Conservation (phyloP, 768 basidiomycete species). For the Suillus brevipes region DNA sequence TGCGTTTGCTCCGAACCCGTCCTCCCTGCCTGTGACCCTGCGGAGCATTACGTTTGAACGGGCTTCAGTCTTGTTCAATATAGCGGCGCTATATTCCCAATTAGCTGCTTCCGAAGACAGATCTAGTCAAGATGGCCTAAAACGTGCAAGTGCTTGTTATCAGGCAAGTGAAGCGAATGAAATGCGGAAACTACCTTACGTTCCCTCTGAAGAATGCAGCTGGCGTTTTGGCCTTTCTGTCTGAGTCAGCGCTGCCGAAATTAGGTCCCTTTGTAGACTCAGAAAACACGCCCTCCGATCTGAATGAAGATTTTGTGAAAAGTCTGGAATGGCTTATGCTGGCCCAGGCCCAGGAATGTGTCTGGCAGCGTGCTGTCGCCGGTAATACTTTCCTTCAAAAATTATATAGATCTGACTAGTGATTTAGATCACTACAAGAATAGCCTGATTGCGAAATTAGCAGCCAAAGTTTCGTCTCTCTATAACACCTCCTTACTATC, state of each 20-base stretch:
- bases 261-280: conserved; percentile 47
- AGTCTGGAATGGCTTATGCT: conserved; percentile 77
- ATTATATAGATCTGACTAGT: neutral
- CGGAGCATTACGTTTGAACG: conserved; percentile 82
- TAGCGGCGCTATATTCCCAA: conserved; percentile 84
- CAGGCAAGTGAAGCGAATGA: conserved; percentile 47
- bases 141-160: conserved; percentile 68
- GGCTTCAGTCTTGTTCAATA: conserved; percentile 77
- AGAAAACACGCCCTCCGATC: conserved; percentile 63
- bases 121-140: conserved; percentile 76
- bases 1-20: conserved; percentile 52
- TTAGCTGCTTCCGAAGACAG: conserved; percentile 73
- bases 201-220: conserved; percentile 57
- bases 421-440: conserved; percentile 70
- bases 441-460: conserved; percentile 78
- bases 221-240: conserved; percentile 66
- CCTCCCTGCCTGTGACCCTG: conserved; percentile 58
- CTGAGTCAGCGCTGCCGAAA: conserved; percentile 52
- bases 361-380: conserved; percentile 89
- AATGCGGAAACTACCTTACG: neutral
- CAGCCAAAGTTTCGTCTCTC: conserved; percentile 68
- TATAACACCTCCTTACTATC: conserved; percentile 54
- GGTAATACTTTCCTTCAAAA: conserved; percentile 43
- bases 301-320: conserved; percentile 59
- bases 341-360: conserved; percentile 95